These are phyloP conservation scores for Coemansia sp. DNA, from an alignment of 192 early-diverging fungal species.

Conservation along the genomic window DNA sequence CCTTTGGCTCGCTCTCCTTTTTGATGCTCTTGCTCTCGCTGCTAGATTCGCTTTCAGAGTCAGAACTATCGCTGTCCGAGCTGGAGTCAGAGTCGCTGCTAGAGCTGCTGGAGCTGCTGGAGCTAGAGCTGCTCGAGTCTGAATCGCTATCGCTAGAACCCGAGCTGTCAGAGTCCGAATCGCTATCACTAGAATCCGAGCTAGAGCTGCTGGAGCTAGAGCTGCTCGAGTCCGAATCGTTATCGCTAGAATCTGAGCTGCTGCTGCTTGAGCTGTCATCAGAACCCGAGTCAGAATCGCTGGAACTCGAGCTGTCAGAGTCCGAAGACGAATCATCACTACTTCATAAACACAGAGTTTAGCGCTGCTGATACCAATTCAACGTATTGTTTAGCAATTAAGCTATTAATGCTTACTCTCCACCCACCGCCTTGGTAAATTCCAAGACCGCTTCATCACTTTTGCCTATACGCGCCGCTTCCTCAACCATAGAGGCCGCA, in stretches of 20 bases:
- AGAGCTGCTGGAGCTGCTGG: not conserved
- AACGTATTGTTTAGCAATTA: conserved; percentile 1
- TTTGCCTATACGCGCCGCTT: conserved; percentile 12
- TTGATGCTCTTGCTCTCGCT: not conserved
- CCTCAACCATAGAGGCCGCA: conserved; percentile 19
- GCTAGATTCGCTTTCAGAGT: not conserved
- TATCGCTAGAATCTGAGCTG: conserved; percentile 3
- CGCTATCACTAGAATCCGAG: not conserved
- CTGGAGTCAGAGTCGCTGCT: conserved; percentile 7
- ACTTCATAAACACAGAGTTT: not conserved
- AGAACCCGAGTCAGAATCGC: conserved; percentile 12
- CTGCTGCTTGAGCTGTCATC: not conserved
- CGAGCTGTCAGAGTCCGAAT: conserved; percentile 6
- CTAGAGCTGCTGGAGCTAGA: not conserved
- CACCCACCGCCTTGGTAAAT: conserved; percentile 3
- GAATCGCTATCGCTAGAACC: conserved; percentile 11
- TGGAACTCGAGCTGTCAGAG: not conserved
- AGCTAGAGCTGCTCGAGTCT: conserved; percentile 9
- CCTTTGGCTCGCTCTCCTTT: not conserved
- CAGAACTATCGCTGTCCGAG: not conserved
- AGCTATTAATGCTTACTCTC: conserved; percentile 5
- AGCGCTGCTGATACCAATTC: not conserved
- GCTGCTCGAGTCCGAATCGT: conserved; percentile 17
- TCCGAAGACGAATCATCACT: not conserved
- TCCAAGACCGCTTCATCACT: conserved; percentile 8